Evolutionary conservation across 1,139 yeast genomes (phyloP).

Genomic region (Yamadazyma sp.): DNA sequence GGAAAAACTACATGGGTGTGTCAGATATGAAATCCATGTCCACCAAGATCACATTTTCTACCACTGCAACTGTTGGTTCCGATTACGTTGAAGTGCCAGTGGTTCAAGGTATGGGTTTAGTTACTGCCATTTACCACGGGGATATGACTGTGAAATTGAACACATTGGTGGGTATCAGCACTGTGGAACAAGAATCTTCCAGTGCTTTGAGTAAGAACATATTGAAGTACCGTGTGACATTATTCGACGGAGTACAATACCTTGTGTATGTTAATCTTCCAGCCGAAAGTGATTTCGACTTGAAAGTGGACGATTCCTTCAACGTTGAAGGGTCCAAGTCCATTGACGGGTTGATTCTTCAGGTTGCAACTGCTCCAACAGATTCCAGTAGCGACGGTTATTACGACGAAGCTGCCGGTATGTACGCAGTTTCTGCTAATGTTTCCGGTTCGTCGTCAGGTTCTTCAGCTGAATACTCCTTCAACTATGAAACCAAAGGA

Average conservation of each 20-base stretch:
- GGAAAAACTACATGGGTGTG: slow-evolving; percentile 39
- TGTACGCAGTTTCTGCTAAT: slow-evolving; percentile 34
- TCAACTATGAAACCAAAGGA: slow-evolving; percentile 56
- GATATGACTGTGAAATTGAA: slow-evolving; percentile 51
- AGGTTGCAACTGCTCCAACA: slow-evolving; percentile 56
- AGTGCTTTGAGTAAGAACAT: slow-evolving; percentile 47
- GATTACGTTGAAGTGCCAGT: slow-evolving; percentile 43
- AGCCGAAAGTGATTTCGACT: slow-evolving; percentile 26
- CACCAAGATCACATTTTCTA: slow-evolving; percentile 48
- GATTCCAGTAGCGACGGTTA: slow-evolving; percentile 23
- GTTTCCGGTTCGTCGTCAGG: slow-evolving; percentile 30
- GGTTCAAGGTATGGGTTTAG: slow-evolving; percentile 80
- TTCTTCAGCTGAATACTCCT: slow-evolving; percentile 49
- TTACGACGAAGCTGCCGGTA: slow-evolving; percentile 39
- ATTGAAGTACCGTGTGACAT: slow-evolving; percentile 58
- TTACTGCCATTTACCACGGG: slow-evolving; percentile 63
- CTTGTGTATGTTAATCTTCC: slow-evolving; percentile 57
- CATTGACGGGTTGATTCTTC: slow-evolving; percentile 58
- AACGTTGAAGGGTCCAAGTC: slow-evolving; percentile 44
- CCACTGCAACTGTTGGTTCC: slow-evolving; percentile 19
- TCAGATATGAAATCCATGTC: slow-evolving; percentile 58
- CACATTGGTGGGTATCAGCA: slow-evolving; percentile 52
- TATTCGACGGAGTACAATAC: slow-evolving; percentile 56
- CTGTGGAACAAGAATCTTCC: slow-evolving; percentile 48
- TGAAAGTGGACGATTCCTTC: slow-evolving; percentile 35